Evolutionary conservation across 306 rosid genomes (phyloP), one percentile per base, ranked within the genome.

Genomic region (Castanea crenata): DNA sequence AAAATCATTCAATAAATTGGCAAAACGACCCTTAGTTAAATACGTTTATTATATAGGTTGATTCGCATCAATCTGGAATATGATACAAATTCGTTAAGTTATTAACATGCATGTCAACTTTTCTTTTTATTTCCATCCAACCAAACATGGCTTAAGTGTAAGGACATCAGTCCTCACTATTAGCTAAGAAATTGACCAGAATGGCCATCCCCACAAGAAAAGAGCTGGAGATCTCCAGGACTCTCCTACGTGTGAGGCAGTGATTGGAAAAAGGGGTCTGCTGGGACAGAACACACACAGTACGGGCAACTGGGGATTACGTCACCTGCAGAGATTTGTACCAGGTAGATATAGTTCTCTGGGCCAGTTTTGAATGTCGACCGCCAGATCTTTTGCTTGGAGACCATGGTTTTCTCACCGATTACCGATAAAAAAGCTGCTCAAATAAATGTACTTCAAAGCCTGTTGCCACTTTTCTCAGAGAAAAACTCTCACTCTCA

Each of bases 311-410:
- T 71, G 81, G 83, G 70, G 81, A 81, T 81, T 78, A 71, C 85
- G 85, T 85, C 85, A 85, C 81, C 85, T 78, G 75, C 81, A 12
- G 67, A 78, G 46, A 41, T 41, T 61, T 64, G 85, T 75, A 85
- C 81, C 57, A 18, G 44, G 14, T 34, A 16, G 13, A 14, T 27
- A 29, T 63, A 14, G 41, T 15, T 27, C 69, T 63, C 19, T 20
- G 56, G 69, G 49, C 44, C 71, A 70, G 41, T 35, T 76, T 75
- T 69, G 78, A 81, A 62, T 55, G 63, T 70, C 69, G 69, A 79
- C 83, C 81, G 83, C 70, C 83, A 69, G 61, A 82, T 83, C 81
- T 78, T 83, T 80, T 74, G 87, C 83, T 86, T 83, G 69, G 23
- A 23, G 55, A 49, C 71, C 12, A 1, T 49, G 29, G 44, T 8